phyloP scores from a whole-genome alignment of 208 protist species.

The Herpetomonas tarakana region DNA sequence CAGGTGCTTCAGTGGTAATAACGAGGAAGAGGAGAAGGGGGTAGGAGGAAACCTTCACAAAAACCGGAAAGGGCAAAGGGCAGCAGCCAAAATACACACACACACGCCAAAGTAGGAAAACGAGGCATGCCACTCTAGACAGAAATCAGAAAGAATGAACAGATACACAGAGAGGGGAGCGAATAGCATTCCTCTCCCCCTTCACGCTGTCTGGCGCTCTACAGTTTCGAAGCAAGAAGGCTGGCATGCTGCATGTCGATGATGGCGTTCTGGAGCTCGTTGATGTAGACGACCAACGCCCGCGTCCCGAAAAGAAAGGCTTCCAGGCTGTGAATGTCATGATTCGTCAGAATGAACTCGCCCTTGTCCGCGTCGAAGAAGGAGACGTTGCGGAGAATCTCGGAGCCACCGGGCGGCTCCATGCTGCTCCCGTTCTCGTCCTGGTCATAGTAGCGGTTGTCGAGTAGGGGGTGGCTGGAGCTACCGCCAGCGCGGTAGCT shows the following conservation, averaged over 20 bases:
- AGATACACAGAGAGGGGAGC: too few species aligned
- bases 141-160: constrained; percentile 4
- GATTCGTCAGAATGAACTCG: constrained; percentile 81
- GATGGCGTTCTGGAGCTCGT: constrained; percentile 79
- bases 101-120: constrained; percentile 1
- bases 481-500: neutral
- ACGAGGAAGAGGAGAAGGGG: constrained; percentile 1
- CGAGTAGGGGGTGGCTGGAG: neutral
- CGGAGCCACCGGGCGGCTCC: constrained; percentile 10
- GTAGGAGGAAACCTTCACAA: constrained; percentile 9
- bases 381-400: constrained; percentile 41
- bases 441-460: constrained; percentile 2
- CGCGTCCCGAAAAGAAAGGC: constrained; percentile 81
- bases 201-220: constrained; percentile 4
- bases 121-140: neutral
- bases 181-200: too few species aligned
- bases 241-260: constrained; percentile 77
- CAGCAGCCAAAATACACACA: neutral
- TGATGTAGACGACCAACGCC: constrained; percentile 65
- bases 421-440: constrained; percentile 10
- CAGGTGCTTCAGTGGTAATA: too few species aligned
- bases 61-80: neutral
- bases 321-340: constrained; percentile 88
- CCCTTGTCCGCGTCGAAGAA: constrained; percentile 66
- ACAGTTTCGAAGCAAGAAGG: constrained; percentile 70